Evolutionary conservation across 768 basidiomycete species (phyloP).

Genomic region (Chalciporus sphaerocephalus): DNA sequence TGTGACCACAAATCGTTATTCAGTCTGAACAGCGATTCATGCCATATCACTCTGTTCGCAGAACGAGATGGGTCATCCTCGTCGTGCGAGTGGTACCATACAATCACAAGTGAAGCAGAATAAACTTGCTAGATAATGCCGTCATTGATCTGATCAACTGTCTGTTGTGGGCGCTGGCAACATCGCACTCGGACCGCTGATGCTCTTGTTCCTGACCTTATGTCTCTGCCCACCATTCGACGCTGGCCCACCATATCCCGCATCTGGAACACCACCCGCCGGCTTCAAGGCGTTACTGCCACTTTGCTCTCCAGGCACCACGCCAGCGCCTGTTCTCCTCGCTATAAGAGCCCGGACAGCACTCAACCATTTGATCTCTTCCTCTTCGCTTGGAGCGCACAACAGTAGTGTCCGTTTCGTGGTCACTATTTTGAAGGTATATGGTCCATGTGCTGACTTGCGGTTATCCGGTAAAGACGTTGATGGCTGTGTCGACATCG

Average conservation of each 20-base stretch:
- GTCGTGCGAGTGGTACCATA: slow-evolving; percentile 23
- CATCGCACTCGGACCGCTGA: slow-evolving; percentile 32
- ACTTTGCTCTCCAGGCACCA: slow-evolving; percentile 45
- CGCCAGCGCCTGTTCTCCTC: slow-evolving; percentile 52
- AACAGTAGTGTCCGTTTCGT: slow-evolving; percentile 85
- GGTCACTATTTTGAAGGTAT: slow-evolving; percentile 94
- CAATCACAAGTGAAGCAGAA: slow-evolving; percentile 12
- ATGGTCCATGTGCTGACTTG: slow-evolving; percentile 43
- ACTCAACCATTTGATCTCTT: slow-evolving; percentile 97
- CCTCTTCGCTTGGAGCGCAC: slow-evolving; percentile 94
- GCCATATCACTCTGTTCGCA: slow-evolving; percentile 5
- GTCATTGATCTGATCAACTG: slow-evolving; percentile 16
- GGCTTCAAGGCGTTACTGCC: slow-evolving; percentile 13
- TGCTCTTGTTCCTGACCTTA: slow-evolving; percentile 47
- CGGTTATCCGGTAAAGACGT: slow-evolving; percentile 35
- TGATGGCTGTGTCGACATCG: slow-evolving; percentile 32
- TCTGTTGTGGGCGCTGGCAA: slow-evolving; percentile 20
- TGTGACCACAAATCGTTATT: too few species aligned
- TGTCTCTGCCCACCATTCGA: slow-evolving; percentile 39
- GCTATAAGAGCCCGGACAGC: slow-evolving; percentile 90
- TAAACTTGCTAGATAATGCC: slow-evolving; percentile 14
- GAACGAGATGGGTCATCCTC: slow-evolving; percentile 2
- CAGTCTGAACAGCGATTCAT: too few species aligned
- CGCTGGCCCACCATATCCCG: slow-evolving; percentile 21
- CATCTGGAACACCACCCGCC: slow-evolving; percentile 9